Conservation (phyloP, 768 basidiomycete genomes). For the Lactarius sp. region DNA sequence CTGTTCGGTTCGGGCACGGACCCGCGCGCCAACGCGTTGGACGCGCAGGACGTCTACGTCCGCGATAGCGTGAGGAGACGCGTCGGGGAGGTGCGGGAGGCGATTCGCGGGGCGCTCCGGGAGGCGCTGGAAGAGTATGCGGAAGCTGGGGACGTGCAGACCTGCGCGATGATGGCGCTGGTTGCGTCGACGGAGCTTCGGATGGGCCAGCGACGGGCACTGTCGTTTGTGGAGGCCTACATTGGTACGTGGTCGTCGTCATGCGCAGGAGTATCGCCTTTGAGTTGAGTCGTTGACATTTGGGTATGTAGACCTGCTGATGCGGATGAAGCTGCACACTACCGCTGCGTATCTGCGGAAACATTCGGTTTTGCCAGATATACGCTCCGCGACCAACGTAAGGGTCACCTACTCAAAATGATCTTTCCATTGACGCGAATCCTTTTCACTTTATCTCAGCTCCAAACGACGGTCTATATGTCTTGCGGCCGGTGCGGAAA, state of each 20-base stretch:
- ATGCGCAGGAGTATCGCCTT: not conserved
- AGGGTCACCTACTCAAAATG: constrained; percentile 16
- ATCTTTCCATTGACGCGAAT: not conserved
- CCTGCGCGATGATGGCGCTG: constrained; percentile 66
- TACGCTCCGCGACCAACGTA: constrained; percentile 53
- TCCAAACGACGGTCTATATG: constrained; percentile 68
- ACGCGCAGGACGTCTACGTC: constrained; percentile 10
- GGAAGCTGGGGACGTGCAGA: constrained; percentile 69
- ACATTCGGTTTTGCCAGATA: constrained; percentile 45
- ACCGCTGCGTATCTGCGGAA: constrained; percentile 76
- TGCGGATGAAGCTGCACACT: constrained; percentile 54
- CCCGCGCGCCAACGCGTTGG: not conserved
- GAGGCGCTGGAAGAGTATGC: constrained; percentile 21
- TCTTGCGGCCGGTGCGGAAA: constrained; percentile 68
- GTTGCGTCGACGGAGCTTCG: constrained; percentile 56
- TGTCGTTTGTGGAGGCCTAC: constrained; percentile 64
- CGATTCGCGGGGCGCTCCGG: constrained; percentile 9
- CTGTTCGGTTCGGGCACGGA: constrained; percentile 10
- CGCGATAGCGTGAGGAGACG: constrained; percentile 11
- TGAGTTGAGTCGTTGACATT: constrained; percentile 1
- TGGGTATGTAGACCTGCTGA: constrained; percentile 49
- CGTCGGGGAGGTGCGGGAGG: constrained; percentile 15
- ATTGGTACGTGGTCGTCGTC: constrained; percentile 46
- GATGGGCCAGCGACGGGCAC: constrained; percentile 40
- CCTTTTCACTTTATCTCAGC: constrained; percentile 35